Conservation (phyloP, 352 stramenopile genomes). For the Pythium rhizo-oryzae region DNA sequence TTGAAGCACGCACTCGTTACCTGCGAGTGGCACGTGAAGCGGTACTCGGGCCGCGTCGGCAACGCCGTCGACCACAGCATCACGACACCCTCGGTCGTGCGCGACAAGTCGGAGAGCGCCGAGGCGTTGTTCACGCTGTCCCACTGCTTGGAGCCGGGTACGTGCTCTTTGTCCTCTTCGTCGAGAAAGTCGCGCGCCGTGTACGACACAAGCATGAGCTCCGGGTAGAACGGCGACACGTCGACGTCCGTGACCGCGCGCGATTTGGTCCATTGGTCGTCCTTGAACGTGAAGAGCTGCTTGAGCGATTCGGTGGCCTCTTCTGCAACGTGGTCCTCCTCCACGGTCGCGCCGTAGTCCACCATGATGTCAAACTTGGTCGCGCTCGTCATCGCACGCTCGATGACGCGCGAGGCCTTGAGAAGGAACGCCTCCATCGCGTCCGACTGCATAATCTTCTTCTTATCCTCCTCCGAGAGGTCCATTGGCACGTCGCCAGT, state of each 20-base stretch:
- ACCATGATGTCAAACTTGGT: slow-evolving; percentile 87
- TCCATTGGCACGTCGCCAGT: slow-evolving; percentile 27
- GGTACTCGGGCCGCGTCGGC: slow-evolving; percentile 78
- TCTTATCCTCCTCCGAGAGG: slow-evolving; percentile 64
- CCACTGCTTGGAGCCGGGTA: slow-evolving; percentile 56
- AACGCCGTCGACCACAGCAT: slow-evolving; percentile 87
- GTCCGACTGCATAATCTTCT: slow-evolving; percentile 70
- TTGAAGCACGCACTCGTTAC: slow-evolving; percentile 88
- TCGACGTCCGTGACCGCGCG: slow-evolving; percentile 85
- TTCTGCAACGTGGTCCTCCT: slow-evolving; percentile 56
- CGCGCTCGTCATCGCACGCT: slow-evolving; percentile 74
- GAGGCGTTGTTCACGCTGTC: slow-evolving; percentile 64
- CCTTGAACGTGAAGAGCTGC: slow-evolving; percentile 67
- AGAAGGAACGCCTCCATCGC: slow-evolving; percentile 76
- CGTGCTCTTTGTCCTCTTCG: slow-evolving; percentile 65
- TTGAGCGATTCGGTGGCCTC: slow-evolving; percentile 72
- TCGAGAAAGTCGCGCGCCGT: slow-evolving; percentile 72
- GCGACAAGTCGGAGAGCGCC: slow-evolving; percentile 50
- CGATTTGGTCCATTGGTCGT: slow-evolving; percentile 83
- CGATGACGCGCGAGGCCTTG: slow-evolving; percentile 79
- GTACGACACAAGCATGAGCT: slow-evolving; percentile 74
- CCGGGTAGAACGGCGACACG: slow-evolving; percentile 81
- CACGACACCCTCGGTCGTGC: slow-evolving; percentile 78
- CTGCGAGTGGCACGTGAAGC: slow-evolving; percentile 87
- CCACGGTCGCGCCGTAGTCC: slow-evolving; percentile 78